A percentile compares a stretch with the other conserved stretches of the same genome.
Conservation (phyloP, 768 basidiomycete species). For the Floccularia luteovirens region DNA sequence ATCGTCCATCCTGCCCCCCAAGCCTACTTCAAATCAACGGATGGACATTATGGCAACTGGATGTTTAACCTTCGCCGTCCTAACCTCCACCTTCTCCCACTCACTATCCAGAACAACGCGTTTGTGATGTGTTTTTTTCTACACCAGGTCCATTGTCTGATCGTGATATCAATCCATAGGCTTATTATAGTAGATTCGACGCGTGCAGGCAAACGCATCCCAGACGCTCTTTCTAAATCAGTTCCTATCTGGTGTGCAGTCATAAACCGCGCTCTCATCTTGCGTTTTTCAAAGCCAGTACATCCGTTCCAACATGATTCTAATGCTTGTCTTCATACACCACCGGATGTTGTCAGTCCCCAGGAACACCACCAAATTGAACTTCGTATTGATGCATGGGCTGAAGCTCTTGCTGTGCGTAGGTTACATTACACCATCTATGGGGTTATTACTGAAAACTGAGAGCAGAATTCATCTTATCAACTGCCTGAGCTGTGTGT, state of each 20-base stretch:
- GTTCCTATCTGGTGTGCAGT: conserved; percentile 94
- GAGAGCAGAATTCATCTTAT: conserved; percentile 64
- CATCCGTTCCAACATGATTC: conserved; percentile 23
- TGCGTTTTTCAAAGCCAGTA: conserved; percentile 20
- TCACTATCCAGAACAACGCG: conserved; percentile 52
- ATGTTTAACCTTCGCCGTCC: conserved; percentile 77
- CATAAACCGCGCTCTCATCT: conserved; percentile 57
- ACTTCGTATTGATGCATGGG: conserved; percentile 58
- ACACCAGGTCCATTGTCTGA: not conserved
- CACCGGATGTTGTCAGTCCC: conserved; percentile 55
- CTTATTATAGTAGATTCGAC: conserved; percentile 90
- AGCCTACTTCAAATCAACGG: conserved; percentile 91
- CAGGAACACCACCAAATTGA: conserved; percentile 84
- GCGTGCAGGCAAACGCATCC: conserved; percentile 86
- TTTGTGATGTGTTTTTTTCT: conserved; percentile 16
- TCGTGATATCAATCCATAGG: conserved; percentile 27
- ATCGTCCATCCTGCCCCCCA: conserved; percentile 38
- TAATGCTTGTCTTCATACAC: conserved; percentile 61
- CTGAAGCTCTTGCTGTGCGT: conserved; percentile 55
- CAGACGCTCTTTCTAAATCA: conserved; percentile 90
- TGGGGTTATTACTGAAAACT: no score
- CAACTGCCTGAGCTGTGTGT: conserved; percentile 44
- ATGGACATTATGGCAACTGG: conserved; percentile 84
- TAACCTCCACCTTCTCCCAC: conserved; percentile 70
- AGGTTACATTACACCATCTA: not conserved